Percentiles rank a stretch among this genome's conserved stretches.
Evolutionary conservation across 2,329 filamentous ascomycete species (phyloP).

Genomic region (Hirsutella thompsonii): DNA sequence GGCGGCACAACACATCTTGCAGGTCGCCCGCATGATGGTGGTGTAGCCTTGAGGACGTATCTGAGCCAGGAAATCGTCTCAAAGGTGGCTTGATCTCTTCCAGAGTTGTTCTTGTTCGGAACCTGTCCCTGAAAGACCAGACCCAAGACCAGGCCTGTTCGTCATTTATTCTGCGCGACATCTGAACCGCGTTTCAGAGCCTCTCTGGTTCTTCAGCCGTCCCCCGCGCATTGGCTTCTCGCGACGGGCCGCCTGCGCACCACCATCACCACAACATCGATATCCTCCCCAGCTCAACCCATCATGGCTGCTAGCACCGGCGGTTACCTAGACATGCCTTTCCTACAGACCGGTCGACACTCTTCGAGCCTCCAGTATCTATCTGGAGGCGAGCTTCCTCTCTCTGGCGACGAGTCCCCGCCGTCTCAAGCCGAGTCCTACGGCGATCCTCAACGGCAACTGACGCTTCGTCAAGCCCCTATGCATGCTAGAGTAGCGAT

Average conservation of each 20-base stretch:
- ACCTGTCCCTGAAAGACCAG: not conserved
- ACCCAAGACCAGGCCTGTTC: not conserved
- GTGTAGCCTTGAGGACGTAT: conserved; percentile 3
- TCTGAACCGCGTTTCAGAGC: not conserved
- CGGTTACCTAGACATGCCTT: conserved; percentile 6
- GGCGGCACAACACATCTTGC: conserved; percentile 2
- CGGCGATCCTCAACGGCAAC: conserved; percentile 9
- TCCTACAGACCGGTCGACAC: conserved; percentile 4
- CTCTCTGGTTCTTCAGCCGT: not conserved
- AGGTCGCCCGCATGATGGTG: conserved; percentile 3
- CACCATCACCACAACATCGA: not conserved
- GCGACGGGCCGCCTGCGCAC: not conserved
- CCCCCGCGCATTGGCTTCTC: not conserved
- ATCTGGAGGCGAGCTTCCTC: conserved; percentile 5
- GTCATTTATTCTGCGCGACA: conserved; percentile 1
- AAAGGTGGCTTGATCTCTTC: conserved; percentile 2
- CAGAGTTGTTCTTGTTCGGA: conserved; percentile 2
- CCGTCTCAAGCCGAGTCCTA: conserved; percentile 7
- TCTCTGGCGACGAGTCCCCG: conserved; percentile 3
- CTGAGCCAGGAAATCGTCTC: not conserved
- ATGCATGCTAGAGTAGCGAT: conserved; percentile 51
- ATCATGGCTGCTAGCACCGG: conserved; percentile 5
- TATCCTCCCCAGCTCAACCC: not conserved
- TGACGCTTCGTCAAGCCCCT: conserved; percentile 9
- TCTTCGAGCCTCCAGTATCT: conserved; percentile 5